Evolutionary conservation across 768 basidiomycete species (phyloP).

Genomic region (Podaxis rugospora): DNA sequence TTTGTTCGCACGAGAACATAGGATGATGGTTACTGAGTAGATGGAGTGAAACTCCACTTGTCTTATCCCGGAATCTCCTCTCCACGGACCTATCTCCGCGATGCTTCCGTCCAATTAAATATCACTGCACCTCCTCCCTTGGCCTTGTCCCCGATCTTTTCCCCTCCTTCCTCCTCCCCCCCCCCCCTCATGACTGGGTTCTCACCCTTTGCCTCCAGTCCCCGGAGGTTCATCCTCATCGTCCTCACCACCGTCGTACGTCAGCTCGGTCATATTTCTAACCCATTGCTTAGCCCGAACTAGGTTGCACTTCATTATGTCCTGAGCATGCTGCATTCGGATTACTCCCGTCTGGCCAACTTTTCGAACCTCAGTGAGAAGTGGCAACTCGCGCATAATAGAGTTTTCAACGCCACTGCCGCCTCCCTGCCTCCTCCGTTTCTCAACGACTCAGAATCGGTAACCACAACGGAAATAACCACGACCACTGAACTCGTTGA

Average conservation of each 20-base stretch:
- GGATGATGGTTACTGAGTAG: conserved; percentile 6
- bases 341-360: conserved; percentile 43
- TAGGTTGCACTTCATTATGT: conserved; percentile 57
- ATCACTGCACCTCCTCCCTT: neutral
- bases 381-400: conserved; percentile 20
- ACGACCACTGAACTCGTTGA: conserved; percentile 3
- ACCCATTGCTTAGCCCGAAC: neutral
- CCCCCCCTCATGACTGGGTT: conserved; percentile 18
- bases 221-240: conserved; percentile 53
- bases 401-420: conserved; percentile 9
- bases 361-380: conserved; percentile 30
- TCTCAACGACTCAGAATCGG: neutral
- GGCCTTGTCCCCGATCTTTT: neutral
- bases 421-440: neutral
- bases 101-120: conserved; percentile 9
- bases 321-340: conserved; percentile 45
- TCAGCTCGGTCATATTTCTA: conserved; percentile 1
- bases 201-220: conserved; percentile 24
- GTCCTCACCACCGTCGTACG: conserved; percentile 43
- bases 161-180: conserved; percentile 6
- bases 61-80: conserved; percentile 11
- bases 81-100: conserved; percentile 3
- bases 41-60: conserved; percentile 10
- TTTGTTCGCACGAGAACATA: conserved; percentile 6
- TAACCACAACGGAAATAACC: neutral